Evolutionary conservation across 371 early-diverging fungal species (phyloP).

Genomic region (Blyttiomyces sp.): DNA sequence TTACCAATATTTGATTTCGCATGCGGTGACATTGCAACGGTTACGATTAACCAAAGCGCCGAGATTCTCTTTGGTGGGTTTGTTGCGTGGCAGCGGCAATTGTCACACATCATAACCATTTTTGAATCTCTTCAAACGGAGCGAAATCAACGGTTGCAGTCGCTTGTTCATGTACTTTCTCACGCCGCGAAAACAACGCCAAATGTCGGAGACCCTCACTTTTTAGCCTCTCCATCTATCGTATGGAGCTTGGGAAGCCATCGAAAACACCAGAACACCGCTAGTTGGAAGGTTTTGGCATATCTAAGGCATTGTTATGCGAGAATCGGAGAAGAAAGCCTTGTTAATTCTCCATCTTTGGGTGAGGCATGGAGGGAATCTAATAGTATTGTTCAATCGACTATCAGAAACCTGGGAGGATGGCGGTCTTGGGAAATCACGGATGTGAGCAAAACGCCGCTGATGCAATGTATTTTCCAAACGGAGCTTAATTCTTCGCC

Average conservation of each 20-base stretch:
- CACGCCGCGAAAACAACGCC: conserved; percentile 47
- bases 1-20: too few species aligned
- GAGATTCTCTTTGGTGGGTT: conserved; percentile 74
- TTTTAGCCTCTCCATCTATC: conserved; percentile 68
- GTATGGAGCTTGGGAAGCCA: conserved; percentile 65
- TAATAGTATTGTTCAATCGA: too few species aligned
- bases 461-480: conserved; percentile 4
- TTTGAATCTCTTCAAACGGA: too few species aligned
- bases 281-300: conserved; percentile 75
- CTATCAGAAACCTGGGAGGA: too few species aligned
- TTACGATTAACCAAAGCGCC: conserved; percentile 67
- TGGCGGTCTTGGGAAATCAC: too few species aligned
- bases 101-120: too few species aligned
- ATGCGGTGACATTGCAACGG: too few species aligned
- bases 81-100: conserved; percentile 74
- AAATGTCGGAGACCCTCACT: conserved; percentile 64
- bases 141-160: conserved; percentile 43
- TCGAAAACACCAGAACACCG: conserved; percentile 59
- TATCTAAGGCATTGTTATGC: conserved; percentile 40
- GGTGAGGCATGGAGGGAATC: too few species aligned
- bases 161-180: conserved; percentile 58
- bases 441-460: conserved; percentile 2
- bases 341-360: too few species aligned
- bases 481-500: background rate
- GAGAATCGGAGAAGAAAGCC: too few species aligned